Conservation (phyloP, 495 filamentous ascomycete genomes). For the Achaetomiella virescens region DNA sequence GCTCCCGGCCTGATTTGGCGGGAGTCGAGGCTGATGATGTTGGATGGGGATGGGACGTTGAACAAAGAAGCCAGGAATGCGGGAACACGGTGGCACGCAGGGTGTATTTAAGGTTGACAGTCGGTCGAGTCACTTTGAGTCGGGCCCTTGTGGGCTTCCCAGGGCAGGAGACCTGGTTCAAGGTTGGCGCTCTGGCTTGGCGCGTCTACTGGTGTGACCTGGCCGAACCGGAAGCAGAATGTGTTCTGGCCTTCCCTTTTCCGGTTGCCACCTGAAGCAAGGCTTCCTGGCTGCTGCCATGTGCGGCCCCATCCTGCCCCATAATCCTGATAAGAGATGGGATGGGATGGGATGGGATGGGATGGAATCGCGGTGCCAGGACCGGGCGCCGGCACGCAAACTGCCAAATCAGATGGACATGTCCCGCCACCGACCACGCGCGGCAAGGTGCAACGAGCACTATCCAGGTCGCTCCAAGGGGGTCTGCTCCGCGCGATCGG, state of each 20-base stretch:
- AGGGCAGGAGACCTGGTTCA: no score
- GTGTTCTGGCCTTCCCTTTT: conserved; percentile 4
- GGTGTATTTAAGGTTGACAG: neutral
- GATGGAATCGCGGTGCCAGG: conserved; percentile 9
- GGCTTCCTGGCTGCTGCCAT: conserved; percentile 6
- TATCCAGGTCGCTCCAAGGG: no score
- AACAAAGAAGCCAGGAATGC: neutral
- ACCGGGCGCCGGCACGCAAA: neutral
- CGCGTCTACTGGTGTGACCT: neutral
- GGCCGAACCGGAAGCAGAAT: conserved; percentile 10
- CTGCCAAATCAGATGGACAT: neutral
- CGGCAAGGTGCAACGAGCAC: no score
- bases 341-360: neutral
- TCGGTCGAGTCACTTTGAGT: neutral
- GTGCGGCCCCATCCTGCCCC: conserved; percentile 1
- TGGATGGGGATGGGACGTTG: neutral
- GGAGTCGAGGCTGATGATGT: neutral
- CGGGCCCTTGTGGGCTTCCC: neutral
- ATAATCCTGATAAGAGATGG: conserved; percentile 7
- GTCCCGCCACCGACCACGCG: no score
- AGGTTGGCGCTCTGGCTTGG: no score
- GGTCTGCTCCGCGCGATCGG: neutral
- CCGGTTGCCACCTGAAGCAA: conserved; percentile 2
- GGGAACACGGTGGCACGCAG: neutral
- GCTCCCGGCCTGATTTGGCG: conserved; percentile 3